Conservation (phyloP, 2,329 filamentous ascomycete species). For the Iodosphaeria phyllophila region DNA sequence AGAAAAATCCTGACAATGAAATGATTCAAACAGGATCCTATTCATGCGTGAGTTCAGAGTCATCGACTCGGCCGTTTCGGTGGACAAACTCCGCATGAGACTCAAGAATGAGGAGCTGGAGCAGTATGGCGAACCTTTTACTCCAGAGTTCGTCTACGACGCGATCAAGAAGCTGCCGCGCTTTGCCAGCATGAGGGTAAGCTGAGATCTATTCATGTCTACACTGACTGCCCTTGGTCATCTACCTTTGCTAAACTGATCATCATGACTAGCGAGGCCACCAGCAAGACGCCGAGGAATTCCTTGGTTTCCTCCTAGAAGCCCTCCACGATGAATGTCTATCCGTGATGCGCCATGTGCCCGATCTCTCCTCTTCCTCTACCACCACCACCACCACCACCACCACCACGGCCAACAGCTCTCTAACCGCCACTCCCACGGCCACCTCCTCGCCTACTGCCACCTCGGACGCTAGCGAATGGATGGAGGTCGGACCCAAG, state of each 20-base stretch:
- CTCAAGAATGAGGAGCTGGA: conserved; percentile 74
- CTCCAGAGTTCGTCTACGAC: conserved; percentile 88
- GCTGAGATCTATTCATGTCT: conserved; percentile 14
- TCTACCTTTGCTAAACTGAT: conserved; percentile 1
- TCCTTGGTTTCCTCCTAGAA: conserved; percentile 81
- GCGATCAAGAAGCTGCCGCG: conserved; percentile 72
- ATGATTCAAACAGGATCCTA: conserved; percentile 50
- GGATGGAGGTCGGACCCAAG: conserved; percentile 87
- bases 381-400: conserved; percentile 11
- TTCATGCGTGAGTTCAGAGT: conserved; percentile 86
- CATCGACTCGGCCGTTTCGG: conserved; percentile 58
- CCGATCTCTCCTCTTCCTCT: conserved; percentile 8
- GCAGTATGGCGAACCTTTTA: conserved; percentile 79
- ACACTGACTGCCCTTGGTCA: not conserved
- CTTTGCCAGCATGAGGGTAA: conserved; percentile 80
- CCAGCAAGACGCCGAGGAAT: conserved; percentile 96
- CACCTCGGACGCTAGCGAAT: conserved; percentile 39
- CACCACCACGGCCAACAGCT: conserved; percentile 12
- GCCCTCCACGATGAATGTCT: conserved; percentile 86
- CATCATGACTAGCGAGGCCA: conserved; percentile 92
- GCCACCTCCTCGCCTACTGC: conserved; percentile 23
- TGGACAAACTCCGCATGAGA: conserved; percentile 52
- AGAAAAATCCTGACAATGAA: conserved; percentile 4
- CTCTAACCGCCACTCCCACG: conserved; percentile 13
- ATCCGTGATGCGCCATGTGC: conserved; percentile 45